Evolutionary conservation across 2,329 filamentous ascomycete genomes (phyloP).

Genomic region (Sporothrix schenckii): DNA sequence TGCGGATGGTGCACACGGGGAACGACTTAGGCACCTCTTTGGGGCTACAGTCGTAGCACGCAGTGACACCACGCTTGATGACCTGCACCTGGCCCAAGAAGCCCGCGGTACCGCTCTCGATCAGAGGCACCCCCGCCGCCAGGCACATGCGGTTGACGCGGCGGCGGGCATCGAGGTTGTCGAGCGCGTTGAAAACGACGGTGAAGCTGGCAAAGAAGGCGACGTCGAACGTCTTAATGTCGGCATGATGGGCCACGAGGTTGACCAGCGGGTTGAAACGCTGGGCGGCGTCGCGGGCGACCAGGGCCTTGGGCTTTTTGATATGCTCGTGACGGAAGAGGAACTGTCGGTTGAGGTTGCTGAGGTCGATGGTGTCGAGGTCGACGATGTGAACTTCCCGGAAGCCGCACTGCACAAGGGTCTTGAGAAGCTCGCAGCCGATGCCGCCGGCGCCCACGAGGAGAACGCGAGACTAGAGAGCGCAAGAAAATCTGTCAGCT

Average conservation of each 20-base stretch:
- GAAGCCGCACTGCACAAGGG: conserved; percentile 88
- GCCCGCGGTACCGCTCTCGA: conserved; percentile 96
- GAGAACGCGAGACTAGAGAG: conserved; percentile 73
- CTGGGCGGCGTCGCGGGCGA: conserved; percentile 72
- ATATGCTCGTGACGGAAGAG: conserved; percentile 96
- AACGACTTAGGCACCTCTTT: conserved; percentile 93
- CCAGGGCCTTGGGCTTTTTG: conserved; percentile 93
- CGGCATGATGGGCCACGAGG: conserved; percentile 86
- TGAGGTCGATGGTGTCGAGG: conserved; percentile 96
- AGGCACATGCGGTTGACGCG: conserved; percentile 98
- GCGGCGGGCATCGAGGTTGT: conserved; percentile 89
- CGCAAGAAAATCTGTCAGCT: conserved; percentile 28
- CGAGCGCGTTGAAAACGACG: conserved; percentile 93
- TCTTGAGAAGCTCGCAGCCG: conserved; percentile 96
- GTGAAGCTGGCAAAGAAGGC: conserved; percentile 83
- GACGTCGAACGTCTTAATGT: conserved; percentile 93
- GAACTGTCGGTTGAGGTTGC: conserved; percentile 96
- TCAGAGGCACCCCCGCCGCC: conserved; percentile 82
- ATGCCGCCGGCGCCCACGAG: conserved; percentile 97
- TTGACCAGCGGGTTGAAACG: conserved; percentile 87
- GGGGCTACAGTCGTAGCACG: conserved; percentile 92
- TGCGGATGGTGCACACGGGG: conserved; percentile 95
- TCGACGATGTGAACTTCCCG: conserved; percentile 94
- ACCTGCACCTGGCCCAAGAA: conserved; percentile 98
- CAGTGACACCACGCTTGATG: conserved; percentile 87